phyloP scores from a whole-genome alignment of 1,284 basidiomycete genomes.

The Cryptococcus floricola region DNA sequence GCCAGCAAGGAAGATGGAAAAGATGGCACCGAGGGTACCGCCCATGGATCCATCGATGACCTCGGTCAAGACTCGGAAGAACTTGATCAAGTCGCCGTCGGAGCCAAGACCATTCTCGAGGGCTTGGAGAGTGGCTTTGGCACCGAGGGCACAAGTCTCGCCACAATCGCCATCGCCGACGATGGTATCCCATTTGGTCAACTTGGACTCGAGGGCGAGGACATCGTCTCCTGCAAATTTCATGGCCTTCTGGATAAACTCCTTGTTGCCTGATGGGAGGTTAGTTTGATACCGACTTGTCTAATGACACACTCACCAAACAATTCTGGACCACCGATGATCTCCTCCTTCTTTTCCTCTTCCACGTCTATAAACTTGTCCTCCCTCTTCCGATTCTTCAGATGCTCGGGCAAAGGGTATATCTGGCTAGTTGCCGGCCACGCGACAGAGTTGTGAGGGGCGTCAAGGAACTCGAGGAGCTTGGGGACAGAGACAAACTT shows the following conservation, averaged over 20 bases:
- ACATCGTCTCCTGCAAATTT: constrained; percentile 33
- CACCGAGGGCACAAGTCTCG: constrained; percentile 45
- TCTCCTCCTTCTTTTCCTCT: constrained; percentile 29
- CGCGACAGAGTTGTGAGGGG: constrained; percentile 48
- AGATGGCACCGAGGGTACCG: constrained; percentile 46
- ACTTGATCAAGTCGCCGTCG: constrained; percentile 38
- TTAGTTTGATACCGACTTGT: neutral
- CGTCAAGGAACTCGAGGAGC: constrained; percentile 50
- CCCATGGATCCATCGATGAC: constrained; percentile 46
- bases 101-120: constrained; percentile 32
- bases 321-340: constrained; percentile 32
- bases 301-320: constrained; percentile 11
- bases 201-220: constrained; percentile 48
- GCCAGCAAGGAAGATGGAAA: constrained; percentile 47
- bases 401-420: constrained; percentile 27
- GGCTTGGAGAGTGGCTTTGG: constrained; percentile 35
- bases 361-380: constrained; percentile 37
- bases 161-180: constrained; percentile 48
- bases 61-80: constrained; percentile 43
- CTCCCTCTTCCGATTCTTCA: constrained; percentile 25
- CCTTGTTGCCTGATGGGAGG: constrained; percentile 5
- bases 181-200: constrained; percentile 52
- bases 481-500: constrained; percentile 22
- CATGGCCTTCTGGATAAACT: constrained; percentile 27
- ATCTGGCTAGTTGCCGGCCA: constrained; percentile 48